Evolutionary conservation across 352 stramenopile genomes (phyloP).

Genomic region (Blastocystis hominis): DNA sequence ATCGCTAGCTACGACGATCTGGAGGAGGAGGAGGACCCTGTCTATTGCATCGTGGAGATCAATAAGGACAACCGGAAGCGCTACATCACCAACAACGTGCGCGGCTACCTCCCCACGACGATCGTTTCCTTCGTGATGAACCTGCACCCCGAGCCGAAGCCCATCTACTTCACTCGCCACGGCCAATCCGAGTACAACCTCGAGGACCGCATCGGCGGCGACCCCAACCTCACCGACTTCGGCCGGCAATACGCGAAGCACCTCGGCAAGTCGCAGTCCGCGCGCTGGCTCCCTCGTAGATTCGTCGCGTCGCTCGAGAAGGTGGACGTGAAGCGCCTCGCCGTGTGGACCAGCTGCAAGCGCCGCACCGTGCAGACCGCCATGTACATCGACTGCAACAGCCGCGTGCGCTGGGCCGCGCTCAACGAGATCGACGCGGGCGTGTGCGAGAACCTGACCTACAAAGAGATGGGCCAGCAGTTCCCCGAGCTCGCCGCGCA

Average conservation of each 20-base stretch:
- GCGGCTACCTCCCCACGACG: conserved; percentile 69
- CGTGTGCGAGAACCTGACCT: conserved; percentile 88
- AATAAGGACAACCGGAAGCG: conserved; percentile 62
- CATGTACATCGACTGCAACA: conserved; percentile 70
- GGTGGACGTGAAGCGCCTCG: conserved; percentile 60
- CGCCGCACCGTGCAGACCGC: conserved; percentile 88
- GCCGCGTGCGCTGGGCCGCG: conserved; percentile 61
- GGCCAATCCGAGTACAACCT: conserved; percentile 94
- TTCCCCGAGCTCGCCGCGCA: conserved; percentile 53
- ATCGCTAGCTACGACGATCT: conserved; percentile 58
- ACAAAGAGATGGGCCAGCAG: conserved; percentile 67
- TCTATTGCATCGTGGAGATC: conserved; percentile 59
- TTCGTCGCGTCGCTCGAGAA: conserved; percentile 58
- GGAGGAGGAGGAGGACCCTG: conserved; percentile 60
- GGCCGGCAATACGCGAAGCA: conserved; percentile 83
- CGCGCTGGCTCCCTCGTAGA: neutral
- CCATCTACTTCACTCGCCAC: conserved; percentile 89
- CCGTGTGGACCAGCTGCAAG: conserved; percentile 90
- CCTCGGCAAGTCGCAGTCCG: conserved; percentile 70
- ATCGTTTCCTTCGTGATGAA: conserved; percentile 67
- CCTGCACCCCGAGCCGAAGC: conserved; percentile 79
- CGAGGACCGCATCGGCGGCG: conserved; percentile 87
- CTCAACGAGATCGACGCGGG: conserved; percentile 91
- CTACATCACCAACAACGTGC: conserved; percentile 70
- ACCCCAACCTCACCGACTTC: conserved; percentile 79